These are phyloP conservation scores for Lodderomyces theae DNA, from an alignment of 1,139 yeast genomes.

Conservation along the genomic window DNA sequence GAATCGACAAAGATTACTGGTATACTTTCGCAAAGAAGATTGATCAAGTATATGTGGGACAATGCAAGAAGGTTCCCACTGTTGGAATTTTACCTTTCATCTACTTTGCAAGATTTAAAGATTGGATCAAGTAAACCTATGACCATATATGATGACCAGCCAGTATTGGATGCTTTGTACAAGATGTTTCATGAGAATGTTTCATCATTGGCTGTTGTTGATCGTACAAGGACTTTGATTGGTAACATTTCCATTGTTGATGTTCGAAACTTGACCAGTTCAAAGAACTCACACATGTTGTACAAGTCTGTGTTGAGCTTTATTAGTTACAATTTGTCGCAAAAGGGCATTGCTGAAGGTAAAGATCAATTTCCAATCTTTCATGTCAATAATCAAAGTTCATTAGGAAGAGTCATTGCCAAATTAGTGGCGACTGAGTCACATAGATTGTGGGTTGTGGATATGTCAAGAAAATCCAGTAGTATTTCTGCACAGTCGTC, in stretches of 20 bases:
- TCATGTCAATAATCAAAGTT: slow-evolving; percentile 77
- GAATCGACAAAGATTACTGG: slow-evolving; percentile 55
- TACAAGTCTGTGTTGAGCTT: slow-evolving; percentile 84
- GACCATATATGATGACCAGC: slow-evolving; percentile 80
- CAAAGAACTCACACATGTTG: slow-evolving; percentile 78
- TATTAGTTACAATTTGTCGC: slow-evolving; percentile 78
- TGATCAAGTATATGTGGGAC: slow-evolving; percentile 83
- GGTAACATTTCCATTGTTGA: slow-evolving; percentile 96
- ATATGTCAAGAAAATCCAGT: slow-evolving; percentile 32
- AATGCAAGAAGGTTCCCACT: slow-evolving; percentile 83
- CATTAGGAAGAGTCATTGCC: slow-evolving; percentile 86
- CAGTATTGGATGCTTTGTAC: slow-evolving; percentile 78
- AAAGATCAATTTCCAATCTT: slow-evolving; percentile 96
- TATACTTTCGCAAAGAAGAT: slow-evolving; percentile 82
- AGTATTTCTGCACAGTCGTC: slow-evolving; percentile 6
- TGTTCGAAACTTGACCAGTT: slow-evolving; percentile 79
- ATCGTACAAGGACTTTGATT: slow-evolving; percentile 65
- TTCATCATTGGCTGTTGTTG: slow-evolving; percentile 93
- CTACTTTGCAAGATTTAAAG: slow-evolving; percentile 61
- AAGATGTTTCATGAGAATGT: slow-evolving; percentile 84
- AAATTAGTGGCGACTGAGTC: slow-evolving; percentile 93
- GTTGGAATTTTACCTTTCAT: slow-evolving; percentile 69
- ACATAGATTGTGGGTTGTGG: slow-evolving; percentile 92
- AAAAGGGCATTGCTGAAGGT: slow-evolving; percentile 89
- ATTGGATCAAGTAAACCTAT: slow-evolving; percentile 73